Base-by-base conservation (phyloP, 176 grass and related monocot genomes). In the Thalia dealbata region DNA sequence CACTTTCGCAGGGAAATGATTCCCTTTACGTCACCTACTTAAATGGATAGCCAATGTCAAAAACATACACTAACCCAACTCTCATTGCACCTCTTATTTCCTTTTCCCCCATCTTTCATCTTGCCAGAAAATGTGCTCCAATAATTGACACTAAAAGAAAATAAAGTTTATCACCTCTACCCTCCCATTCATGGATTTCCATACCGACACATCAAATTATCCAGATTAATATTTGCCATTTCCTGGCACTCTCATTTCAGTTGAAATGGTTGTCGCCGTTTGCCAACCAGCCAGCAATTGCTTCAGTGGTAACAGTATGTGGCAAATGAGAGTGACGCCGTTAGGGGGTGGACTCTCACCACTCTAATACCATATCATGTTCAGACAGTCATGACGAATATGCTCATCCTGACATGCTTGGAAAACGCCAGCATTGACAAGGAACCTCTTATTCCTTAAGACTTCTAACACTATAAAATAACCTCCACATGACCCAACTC, bases 261-360 rank as follows among this genome's bases (percentile, higher is more conserved):
- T 6, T 27, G 11, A 61, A 25, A 74, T 74, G 32, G 52, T 42
- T 61, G 72, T 74, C 54, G 41, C 54, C 61, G 72, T 74, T 61
- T 18, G 19, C 30, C 72, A 74, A 74, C 55, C 72, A 61, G 54
- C 55, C 72, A 61, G 54, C 35, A 26, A 24, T 8, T 3, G 3
- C 21, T 44, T 61, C 41, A 74, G 58, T 74, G 72, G 54, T 54
- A 19, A 61, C 3, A 61, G 54, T 48, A 27, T 25, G 32, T 8
- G 23, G 22, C 11, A 21, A 48, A 2, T 4, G 32, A 38, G 32
- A 38, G 32, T 38, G 32, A 38, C 4, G 32, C 32, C 32, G n/a
- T n/a, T n/a, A n/a, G n/a, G n/a, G n/a, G n/a, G n/a, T 38, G 3
- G 3, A 38, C 4, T 38, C 32, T 38, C 32, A 38, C 32, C 32